Percentiles rank a stretch among this genome's conserved stretches.
Conservation (phyloP, 805 yeast species). For the Cyberlindnera maritima region DNA sequence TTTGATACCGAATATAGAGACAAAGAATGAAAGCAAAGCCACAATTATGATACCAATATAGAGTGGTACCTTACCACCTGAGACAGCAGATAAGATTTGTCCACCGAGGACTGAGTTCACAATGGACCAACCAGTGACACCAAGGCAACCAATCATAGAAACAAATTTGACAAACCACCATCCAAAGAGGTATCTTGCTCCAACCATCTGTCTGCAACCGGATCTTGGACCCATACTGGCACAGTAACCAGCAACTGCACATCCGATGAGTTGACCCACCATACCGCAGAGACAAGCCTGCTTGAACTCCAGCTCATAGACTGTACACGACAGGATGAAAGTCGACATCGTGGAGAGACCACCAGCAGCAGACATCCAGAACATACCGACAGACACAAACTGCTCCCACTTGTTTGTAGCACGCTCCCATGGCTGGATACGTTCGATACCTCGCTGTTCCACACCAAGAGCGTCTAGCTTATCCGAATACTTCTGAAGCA, state of each 20-base stretch:
- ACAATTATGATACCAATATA: conserved; percentile 75
- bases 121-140: conserved; percentile 91
- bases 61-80: conserved; percentile 63
- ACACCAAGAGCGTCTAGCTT: conserved; percentile 58
- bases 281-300: conserved; percentile 64
- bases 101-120: conserved; percentile 91
- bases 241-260: conserved; percentile 77
- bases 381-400: conserved; percentile 53
- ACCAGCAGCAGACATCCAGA: conserved; percentile 86
- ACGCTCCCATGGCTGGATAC: conserved; percentile 67
- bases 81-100: conserved; percentile 66
- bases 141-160: conserved; percentile 66
- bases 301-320: conserved; percentile 65
- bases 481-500: conserved; percentile 34
- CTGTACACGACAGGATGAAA: conserved; percentile 69
- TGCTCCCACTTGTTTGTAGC: conserved; percentile 36
- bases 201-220: conserved; percentile 86
- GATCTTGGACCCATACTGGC: conserved; percentile 87
- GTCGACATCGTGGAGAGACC: conserved; percentile 90
- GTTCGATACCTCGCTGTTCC: conserved; percentile 77
- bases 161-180: conserved; percentile 81
- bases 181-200: conserved; percentile 78
- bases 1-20: conserved; percentile 77
- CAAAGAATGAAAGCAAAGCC: conserved; percentile 56
- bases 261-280: conserved; percentile 64